Evolutionary conservation across 1,284 basidiomycete genomes (phyloP).

Genomic region (Thelephora terrestris): DNA sequence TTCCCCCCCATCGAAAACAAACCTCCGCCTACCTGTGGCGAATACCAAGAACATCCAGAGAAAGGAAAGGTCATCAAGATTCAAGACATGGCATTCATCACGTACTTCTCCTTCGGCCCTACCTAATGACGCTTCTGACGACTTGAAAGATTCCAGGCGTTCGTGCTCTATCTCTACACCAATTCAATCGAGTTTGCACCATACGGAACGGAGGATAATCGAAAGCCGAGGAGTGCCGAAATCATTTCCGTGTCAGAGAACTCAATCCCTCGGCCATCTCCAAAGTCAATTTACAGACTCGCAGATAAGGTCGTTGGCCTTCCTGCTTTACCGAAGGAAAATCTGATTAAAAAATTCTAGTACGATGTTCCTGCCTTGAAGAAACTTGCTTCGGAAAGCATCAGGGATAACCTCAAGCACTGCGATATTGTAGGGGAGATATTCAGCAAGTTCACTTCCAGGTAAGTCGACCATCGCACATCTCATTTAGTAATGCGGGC

Average conservation of each 20-base stretch:
- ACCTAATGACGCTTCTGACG: not conserved
- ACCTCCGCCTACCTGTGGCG: no score
- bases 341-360: slow-evolving; percentile 1
- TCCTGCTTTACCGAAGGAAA: no score
- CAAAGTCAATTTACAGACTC: not conserved
- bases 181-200: slow-evolving; percentile 10
- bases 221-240: not conserved
- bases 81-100: not conserved
- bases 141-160: slow-evolving; percentile 3
- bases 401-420: slow-evolving; percentile 8
- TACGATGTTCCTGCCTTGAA: slow-evolving; percentile 11
- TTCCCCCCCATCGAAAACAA: no score
- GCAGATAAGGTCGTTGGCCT: no score
- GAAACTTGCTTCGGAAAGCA: slow-evolving; percentile 4
- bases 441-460: slow-evolving; percentile 3
- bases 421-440: slow-evolving; percentile 13
- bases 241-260: not conserved
- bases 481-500: not conserved
- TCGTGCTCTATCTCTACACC: slow-evolving; percentile 11
- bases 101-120: not conserved
- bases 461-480: not conserved
- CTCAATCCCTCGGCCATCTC: not conserved
- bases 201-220: not conserved
- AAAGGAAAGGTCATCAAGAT: not conserved
- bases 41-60: not conserved